A percentile compares a stretch with the other conserved stretches of the same genome.
Evolutionary conservation across 2,329 filamentous ascomycete species (phyloP).

Genomic region (Mycosphaerella sp.): DNA sequence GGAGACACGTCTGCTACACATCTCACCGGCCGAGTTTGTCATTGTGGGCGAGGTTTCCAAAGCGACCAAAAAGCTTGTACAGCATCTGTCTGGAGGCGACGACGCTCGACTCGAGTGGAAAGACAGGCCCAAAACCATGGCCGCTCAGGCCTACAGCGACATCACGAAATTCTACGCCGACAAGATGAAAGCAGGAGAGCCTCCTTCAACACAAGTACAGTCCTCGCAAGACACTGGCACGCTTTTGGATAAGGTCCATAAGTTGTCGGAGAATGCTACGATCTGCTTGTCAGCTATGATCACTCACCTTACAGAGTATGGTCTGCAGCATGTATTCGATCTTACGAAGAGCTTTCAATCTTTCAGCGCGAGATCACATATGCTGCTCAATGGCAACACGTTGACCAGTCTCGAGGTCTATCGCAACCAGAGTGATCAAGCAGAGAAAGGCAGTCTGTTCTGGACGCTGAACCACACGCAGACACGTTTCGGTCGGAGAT

Average conservation of each 20-base stretch:
- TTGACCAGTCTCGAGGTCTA: conserved; percentile 92
- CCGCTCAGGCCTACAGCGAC: conserved; percentile 77
- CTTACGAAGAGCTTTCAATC: conserved; percentile 95
- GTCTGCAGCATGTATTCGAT: conserved; percentile 90
- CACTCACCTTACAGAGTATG: conserved; percentile 82
- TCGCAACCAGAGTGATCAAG: conserved; percentile 83
- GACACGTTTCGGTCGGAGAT: conserved; percentile 79
- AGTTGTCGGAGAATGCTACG: conserved; percentile 76
- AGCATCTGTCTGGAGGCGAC: conserved; percentile 85
- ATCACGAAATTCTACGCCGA: conserved; percentile 89
- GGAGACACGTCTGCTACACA: conserved; percentile 89
- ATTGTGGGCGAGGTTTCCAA: conserved; percentile 86
- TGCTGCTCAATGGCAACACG: conserved; percentile 93
- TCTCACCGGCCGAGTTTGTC: conserved; percentile 90
- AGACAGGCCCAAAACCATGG: conserved; percentile 69
- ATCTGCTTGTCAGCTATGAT: conserved; percentile 97
- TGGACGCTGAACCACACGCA: conserved; percentile 92
- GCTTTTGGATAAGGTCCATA: conserved; percentile 78
- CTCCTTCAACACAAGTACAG: conserved; percentile 37
- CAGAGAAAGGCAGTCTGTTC: conserved; percentile 79
- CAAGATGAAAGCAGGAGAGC: conserved; percentile 57
- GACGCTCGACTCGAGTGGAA: conserved; percentile 77
- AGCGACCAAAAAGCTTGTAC: conserved; percentile 84
- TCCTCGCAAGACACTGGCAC: conserved; percentile 43
- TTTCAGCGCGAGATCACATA: conserved; percentile 88